Evolutionary conservation across 202 grass and related monocot genomes (phyloP), one percentile per base, ranked within the genome.

Genomic region (Eragrostis tef): DNA sequence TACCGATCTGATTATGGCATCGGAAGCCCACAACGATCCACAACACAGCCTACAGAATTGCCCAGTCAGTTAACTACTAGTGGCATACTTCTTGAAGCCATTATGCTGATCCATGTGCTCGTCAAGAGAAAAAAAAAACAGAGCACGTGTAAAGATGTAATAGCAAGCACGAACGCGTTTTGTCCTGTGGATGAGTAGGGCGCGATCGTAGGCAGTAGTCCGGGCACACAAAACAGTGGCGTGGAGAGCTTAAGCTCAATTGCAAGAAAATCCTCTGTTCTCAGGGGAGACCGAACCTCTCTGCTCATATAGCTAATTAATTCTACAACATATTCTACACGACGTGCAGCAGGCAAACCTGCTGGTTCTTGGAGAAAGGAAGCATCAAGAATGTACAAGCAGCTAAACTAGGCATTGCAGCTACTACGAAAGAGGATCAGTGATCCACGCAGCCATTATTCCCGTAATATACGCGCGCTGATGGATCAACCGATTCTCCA

Each of bases 381-480:
- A 5, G 22, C 22, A 65, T 44, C 5, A 50, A 45, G 3, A 36
- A 65, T 80, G 13, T 65, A 64, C 59, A 87, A 17, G 64, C 20
- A 19, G 64, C 27, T 66, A 80, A 59, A 42, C 24, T 67, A 22
- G 9, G 62, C 15, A 71, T 56, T 27, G 60, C 77, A 51, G 52
- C 59, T 69, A 56, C 2, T 7, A 11, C 14, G 0, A 12, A 64
- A 58, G 14, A 59, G 74, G 64, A 75, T 36, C 19, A 16, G 25
- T 53, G 67, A 68, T 56, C 48, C 52, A 61, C 27, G 46, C 21
- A 49, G 77, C 74, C 59, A 36, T 34, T 79, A 52, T 65, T 64
- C 48, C 39, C 16, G 15, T 59, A 62, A 45, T 70, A 17, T 59
- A 75, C 50, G 45, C 67, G 25, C 70, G 41, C 22, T 17, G 48